Evolutionary conservation across 1,284 basidiomycete species (phyloP), one percentile per base, ranked within the genome.

Genomic region (Ceraceosorus guamensis): DNA sequence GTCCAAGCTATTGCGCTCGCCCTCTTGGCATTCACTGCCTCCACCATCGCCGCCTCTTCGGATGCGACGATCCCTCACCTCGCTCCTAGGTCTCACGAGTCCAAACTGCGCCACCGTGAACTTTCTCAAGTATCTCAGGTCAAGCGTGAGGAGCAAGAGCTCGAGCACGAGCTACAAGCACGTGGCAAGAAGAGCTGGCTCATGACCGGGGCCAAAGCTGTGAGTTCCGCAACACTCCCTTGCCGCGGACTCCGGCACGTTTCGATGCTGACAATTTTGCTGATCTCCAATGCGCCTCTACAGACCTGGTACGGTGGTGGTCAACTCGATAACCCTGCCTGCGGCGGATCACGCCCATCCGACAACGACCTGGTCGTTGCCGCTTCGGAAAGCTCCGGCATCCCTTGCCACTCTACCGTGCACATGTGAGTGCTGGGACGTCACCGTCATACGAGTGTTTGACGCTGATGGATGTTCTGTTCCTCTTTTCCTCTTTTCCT

Each of bases 281-380:
- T n/a, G n/a, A n/a, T n/a, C n/a, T n/a, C n/a, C n/a, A n/a, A n/a
- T n/a, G n/a, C n/a, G 37, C 37, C 8, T 41, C 8, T 41, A n/a
- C 37, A 41, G 35, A 73, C 71, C 53, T 73, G 63, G 61, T 73
- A 73, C 60, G 62, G 46, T 13, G 71, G 71, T 44, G 45, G 46
- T 30, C 71, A 73, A 57, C 65, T 74, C 13, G 30, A 59, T 32
- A 54, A 61, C 51, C 71, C 71, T 1, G 68, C 70, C n/a, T 74
- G 71, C 55, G 70, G 70, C 35, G 71, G 71, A 6, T 13, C 56
- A 1, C 57, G 62, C 5, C 71, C 71, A 4, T 53, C 37, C n/a
- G 67, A 71, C 56, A 44, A 57, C 39, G 64, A 64, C 18, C 32
- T 57, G n/a, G 51, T 73, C 5, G 70, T 64, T 13, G 71, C 71